Evolutionary conservation across 176 grass and related monocot species (phyloP), one percentile per base, ranked within the genome.

Genomic region (Zoysia pacifica): DNA sequence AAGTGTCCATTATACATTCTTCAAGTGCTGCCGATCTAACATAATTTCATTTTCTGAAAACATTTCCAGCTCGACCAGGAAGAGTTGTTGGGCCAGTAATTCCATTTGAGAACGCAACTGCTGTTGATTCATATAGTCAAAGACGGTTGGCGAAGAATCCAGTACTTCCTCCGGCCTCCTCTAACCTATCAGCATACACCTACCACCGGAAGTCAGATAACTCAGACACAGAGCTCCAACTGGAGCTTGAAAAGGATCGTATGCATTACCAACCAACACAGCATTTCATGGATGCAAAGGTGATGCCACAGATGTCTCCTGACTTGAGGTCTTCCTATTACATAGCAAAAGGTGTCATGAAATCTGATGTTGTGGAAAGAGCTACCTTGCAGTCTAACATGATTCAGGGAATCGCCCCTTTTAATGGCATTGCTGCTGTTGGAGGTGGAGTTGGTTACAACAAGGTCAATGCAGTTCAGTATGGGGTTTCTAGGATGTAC

Each of bases 401-500:
- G 72, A 83, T 87, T 46, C 90, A 88, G 43, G 85, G 83, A 82
- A 90, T 90, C 7, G 28, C 84, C 56, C 84, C 94, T 35, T 94
- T 88, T 75, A 89, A 91, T 65, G 87, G 86, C 65, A 94, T 94
- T 53, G 79, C 89, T 56, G 89, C 87, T 66, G 85, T 83, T 48
- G 81, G 89, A 69, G 92, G 72, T 63, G 80, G 76, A 80, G 92
- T 68, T 40, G 86, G 79, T 61, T 91, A 84, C 69, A 89, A 87
- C 71, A 97, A 91, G 75, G 91, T 91, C 48, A 73, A 78, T 54
- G 59, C 81, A 80, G 87, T 80, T 82, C 94, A 97, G 48, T 92
- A 90, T 69, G 89, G 85, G 69, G 77, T 92, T 82, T 94, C 94
- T 15, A 92, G 90, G 82, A 97, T 94, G 94, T 90, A 94, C 67